Percentiles rank a stretch among this genome's conserved stretches.
Conservation (phyloP, 306 rosid species). For the Cyclanthera cordifolia region DNA sequence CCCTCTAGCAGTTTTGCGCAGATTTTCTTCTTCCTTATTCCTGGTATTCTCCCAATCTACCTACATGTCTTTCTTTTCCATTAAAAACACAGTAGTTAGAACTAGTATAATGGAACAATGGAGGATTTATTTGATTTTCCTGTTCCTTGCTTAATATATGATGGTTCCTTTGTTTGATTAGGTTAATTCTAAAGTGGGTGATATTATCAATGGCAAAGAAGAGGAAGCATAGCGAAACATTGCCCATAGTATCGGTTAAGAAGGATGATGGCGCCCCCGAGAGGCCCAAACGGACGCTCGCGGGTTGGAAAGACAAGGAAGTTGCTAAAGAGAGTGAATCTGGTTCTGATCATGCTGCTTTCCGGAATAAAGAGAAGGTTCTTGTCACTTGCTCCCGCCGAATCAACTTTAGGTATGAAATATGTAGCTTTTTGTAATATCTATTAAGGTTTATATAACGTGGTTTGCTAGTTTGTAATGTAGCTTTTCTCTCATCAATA, state of each 20-base stretch:
- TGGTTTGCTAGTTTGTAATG: background rate
- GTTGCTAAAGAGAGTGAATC: slow-evolving; percentile 21
- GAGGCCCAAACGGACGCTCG: slow-evolving; percentile 65
- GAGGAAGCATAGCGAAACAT: slow-evolving; percentile 61
- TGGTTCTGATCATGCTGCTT: slow-evolving; percentile 13
- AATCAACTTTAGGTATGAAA: slow-evolving; percentile 51
- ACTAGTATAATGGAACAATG: too few relatives aligned
- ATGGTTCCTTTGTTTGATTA: background rate
- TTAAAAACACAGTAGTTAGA: too few relatives aligned
- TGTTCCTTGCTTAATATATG: too few relatives aligned
- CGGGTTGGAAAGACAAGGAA: slow-evolving; percentile 68
- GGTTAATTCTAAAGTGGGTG: background rate
- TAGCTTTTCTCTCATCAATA: background rate
- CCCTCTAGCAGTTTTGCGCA: too few relatives aligned
- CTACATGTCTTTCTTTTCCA: too few relatives aligned
- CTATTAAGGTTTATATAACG: background rate
- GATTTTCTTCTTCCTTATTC: too few relatives aligned
- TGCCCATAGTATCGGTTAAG: slow-evolving; percentile 21
- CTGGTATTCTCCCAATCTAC: too few relatives aligned
- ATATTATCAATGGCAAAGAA: slow-evolving; percentile 53
- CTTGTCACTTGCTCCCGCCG: slow-evolving; percentile 90
- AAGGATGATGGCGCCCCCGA: slow-evolving; percentile 54
- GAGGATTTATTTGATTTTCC: too few relatives aligned
- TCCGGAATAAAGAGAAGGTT: slow-evolving; percentile 88
- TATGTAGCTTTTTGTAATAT: background rate